Evolutionary conservation across 345 rosid species (phyloP).

Genomic region (Lepidium didymum): DNA sequence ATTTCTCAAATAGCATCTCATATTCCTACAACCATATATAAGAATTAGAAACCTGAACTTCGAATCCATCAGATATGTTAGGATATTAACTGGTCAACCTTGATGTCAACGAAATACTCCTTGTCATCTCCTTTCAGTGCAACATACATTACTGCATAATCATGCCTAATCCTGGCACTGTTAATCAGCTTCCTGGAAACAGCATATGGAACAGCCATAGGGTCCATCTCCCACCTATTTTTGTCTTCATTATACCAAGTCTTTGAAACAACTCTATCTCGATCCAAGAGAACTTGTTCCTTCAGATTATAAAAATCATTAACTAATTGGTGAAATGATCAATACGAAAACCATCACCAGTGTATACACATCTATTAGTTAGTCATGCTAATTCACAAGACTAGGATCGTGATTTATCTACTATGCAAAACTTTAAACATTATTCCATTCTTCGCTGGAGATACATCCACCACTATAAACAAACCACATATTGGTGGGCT

Average conservation of each 20-base stretch:
- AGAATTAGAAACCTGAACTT: constrained; percentile 19
- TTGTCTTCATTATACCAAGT: constrained; percentile 85
- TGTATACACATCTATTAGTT: background rate
- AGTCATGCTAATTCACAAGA: background rate
- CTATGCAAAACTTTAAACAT: background rate
- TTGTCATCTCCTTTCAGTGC: constrained; percentile 75
- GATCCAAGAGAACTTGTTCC: constrained; percentile 79
- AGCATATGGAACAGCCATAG: constrained; percentile 81
- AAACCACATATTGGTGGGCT: background rate
- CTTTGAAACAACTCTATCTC: constrained; percentile 82
- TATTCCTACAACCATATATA: constrained; percentile 54
- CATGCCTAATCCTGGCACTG: constrained; percentile 83
- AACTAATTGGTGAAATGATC: constrained; percentile 9
- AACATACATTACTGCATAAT: constrained; percentile 82
- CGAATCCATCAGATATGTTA: background rate
- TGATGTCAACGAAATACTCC: constrained; percentile 64
- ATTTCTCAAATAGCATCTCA: constrained; percentile 73
- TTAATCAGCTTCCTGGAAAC: constrained; percentile 74
- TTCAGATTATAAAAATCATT: constrained; percentile 27
- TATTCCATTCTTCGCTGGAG: background rate
- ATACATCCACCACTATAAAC: background rate
- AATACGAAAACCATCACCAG: constrained; percentile 2
- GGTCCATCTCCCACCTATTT: constrained; percentile 85
- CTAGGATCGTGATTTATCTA: background rate
- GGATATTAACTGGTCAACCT: constrained; percentile 41